Evolutionary conservation across 352 stramenopile genomes (phyloP), one percentile per base, ranked within the genome.

Genomic region (Thalassiosira exigua): DNA sequence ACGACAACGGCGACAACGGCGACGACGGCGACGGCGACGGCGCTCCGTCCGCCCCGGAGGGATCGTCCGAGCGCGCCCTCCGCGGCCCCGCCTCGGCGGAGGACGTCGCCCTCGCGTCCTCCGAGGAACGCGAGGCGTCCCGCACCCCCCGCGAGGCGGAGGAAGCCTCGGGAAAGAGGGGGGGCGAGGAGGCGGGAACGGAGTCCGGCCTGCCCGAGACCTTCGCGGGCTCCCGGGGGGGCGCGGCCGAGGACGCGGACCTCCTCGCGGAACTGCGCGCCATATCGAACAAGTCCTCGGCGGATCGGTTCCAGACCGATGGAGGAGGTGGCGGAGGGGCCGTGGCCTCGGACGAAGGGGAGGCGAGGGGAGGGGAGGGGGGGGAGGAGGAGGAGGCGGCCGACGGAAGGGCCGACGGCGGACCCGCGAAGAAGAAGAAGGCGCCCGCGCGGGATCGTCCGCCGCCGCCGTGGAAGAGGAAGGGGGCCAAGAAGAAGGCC

Each of bases 241-340:
- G 84, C 0, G 30, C 33, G 44, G 86, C 86, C 1, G 66, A 90
- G 48, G 86, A 92, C 69, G 81, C 82, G n/a, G 88, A 91, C 27
- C 67, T 93, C 1, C 50, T 93, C n/a, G 79, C 84, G 0, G 70
- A 89, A 59, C 58, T 93, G 21, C 68, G 69, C n/a, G 84, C 69
- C 17, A 84, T 92, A 53, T 92, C 85, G 21, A 75, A 78, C 0
- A 81, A 80, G 46, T 85, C 74, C 11, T 58, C 46, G 7, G 56
- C 48, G 1, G 62, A 84, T 84, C 44, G 84, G 21, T 91, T 93
- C 78, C 62, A 71, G 27, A 39, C 68, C 27, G 75, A 69, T 21
- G 54, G 67, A 5, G 30, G 41, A 14, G 36, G 36, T 14, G 36
- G 36, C 7, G 14, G 14, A 7, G 14, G 14, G 7, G 14, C 7